phyloP scores from a whole-genome alignment of 768 basidiomycete genomes.

The Tulasnella sp. region DNA sequence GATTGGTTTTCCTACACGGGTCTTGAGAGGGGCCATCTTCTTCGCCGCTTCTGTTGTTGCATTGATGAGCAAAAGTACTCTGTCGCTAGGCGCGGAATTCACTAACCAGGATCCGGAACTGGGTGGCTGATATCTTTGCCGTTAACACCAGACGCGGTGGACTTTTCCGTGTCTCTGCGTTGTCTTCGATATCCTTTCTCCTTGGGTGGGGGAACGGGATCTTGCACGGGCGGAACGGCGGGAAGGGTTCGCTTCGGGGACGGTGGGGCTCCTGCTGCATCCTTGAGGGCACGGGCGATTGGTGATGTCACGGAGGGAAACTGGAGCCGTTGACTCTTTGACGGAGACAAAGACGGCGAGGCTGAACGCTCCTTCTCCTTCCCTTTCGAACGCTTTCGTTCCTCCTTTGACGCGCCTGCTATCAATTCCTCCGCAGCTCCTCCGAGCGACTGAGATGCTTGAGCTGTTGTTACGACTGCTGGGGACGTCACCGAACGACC shows the following conservation, averaged over 20 bases:
- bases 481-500: not conserved
- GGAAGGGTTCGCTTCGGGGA: conserved; percentile 32
- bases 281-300: not conserved
- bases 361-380: not conserved
- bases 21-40: conserved; percentile 76
- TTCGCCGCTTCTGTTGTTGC: conserved; percentile 58
- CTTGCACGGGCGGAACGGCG: conserved; percentile 20
- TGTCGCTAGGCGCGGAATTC: not conserved
- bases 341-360: not conserved
- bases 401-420: not conserved
- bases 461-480: not conserved
- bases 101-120: conserved; percentile 67
- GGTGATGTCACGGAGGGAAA: conserved; percentile 20
- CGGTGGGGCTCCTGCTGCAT: not conserved
- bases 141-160: not conserved
- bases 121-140: conserved; percentile 40
- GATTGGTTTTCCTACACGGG: conserved; percentile 51
- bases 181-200: conserved; percentile 5
- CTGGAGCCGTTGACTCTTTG: not conserved
- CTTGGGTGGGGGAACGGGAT: not conserved
- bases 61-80: conserved; percentile 6
- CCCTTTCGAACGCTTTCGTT: not conserved
- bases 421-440: conserved; percentile 25
- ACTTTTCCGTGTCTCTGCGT: conserved; percentile 15
- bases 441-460: conserved; percentile 12